Evolutionary conservation across 176 grass and related monocot genomes (phyloP).

Genomic region (Oryza meridionalis): DNA sequence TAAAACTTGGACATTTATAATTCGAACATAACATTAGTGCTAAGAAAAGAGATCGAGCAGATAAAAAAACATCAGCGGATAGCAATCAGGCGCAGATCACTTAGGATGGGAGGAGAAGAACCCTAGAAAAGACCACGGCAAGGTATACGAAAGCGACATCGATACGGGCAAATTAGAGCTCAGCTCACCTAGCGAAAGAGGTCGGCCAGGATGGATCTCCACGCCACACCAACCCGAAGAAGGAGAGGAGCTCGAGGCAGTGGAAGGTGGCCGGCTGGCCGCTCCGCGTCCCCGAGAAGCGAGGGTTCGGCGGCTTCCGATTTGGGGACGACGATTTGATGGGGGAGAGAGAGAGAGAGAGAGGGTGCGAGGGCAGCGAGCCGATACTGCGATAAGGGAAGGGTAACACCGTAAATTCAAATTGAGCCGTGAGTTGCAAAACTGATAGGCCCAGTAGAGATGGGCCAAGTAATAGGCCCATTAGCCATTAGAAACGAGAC

Average conservation of each 20-base stretch:
- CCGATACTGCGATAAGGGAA: too few species aligned
- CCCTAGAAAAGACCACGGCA: neutral
- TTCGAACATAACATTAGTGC: too few species aligned
- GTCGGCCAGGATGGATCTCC: neutral
- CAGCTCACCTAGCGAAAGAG: neutral
- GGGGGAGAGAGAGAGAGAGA: too few species aligned
- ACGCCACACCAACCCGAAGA: neutral
- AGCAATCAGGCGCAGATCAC: neutral
- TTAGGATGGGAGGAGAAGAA: neutral
- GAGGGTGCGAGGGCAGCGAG: neutral
- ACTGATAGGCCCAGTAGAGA: too few species aligned
- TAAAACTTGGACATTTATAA: too few species aligned
- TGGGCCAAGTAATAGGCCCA: too few species aligned
- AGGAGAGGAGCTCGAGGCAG: neutral
- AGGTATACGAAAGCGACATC: neutral
- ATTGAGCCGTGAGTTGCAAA: too few species aligned
- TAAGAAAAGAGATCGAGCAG: neutral
- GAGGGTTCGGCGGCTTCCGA: neutral
- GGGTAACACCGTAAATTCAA: neutral
- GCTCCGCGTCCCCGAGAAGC: slow-evolving; percentile 3
- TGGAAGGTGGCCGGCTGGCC: neutral
- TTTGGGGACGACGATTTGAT: slow-evolving; percentile 5
- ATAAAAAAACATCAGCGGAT: neutral
- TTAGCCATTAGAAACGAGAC: too few species aligned
- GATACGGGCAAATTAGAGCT: neutral